Conservation (phyloP, 371 early-diverging fungal genomes). For the Mortierella sp. region DNA sequence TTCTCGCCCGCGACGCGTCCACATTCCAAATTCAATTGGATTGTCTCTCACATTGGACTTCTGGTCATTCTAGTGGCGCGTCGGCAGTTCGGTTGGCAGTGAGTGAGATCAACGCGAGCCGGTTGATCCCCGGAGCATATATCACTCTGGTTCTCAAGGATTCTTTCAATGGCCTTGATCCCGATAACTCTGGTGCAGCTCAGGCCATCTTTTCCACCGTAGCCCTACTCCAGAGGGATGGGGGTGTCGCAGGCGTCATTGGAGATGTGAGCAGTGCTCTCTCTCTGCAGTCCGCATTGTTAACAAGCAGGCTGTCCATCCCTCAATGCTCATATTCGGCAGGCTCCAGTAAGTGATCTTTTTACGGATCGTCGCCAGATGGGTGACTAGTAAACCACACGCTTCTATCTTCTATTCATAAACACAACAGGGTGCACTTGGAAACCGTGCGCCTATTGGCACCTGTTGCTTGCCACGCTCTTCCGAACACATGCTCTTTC, state of each 20-base stretch:
- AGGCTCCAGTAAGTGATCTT: conserved; percentile 58
- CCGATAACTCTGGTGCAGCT: conserved; percentile 65
- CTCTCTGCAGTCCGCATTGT: conserved; percentile 63
- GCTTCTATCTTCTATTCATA: too few relatives aligned
- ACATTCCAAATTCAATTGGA: too few relatives aligned
- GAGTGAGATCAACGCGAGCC: conserved; percentile 64
- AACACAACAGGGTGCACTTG: too few relatives aligned
- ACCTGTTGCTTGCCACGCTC: too few relatives aligned
- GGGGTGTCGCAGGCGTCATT: conserved; percentile 65
- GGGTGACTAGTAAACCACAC: too few relatives aligned
- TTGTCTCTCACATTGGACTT: too few relatives aligned
- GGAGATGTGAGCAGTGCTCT: conserved; percentile 72
- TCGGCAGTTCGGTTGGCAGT: conserved; percentile 71
- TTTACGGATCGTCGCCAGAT: too few relatives aligned
- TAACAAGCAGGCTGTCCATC: conserved; percentile 69
- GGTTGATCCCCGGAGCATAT: conserved; percentile 66
- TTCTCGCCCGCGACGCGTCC: conserved; percentile 3
- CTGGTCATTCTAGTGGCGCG: conserved; percentile 56
- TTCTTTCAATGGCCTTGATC: conserved; percentile 63
- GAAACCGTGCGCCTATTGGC: too few relatives aligned
- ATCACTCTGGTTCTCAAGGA: conserved; percentile 70
- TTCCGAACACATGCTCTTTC: too few relatives aligned
- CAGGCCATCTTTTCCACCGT: conserved; percentile 72
- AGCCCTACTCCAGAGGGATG: conserved; percentile 60
- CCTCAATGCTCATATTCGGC: conserved; percentile 74